Percentiles rank a stretch among this genome's conserved stretches.
Conservation (phyloP, 176 grass and related monocot species). For the Metroxylon sagu region DNA sequence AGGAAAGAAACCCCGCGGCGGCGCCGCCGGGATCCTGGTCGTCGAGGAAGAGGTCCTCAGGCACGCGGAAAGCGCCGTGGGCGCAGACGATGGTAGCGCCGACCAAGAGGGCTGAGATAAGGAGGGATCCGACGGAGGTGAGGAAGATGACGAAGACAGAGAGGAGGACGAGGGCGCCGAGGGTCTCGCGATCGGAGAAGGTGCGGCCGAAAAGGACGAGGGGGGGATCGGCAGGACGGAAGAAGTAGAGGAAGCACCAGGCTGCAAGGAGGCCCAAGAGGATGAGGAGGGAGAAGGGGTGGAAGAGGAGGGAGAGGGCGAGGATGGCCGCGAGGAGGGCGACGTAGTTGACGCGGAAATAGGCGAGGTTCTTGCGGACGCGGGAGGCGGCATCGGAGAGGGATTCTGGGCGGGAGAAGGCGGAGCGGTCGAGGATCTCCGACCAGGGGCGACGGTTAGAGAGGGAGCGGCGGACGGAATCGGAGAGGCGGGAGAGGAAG, state of each 20-base stretch:
- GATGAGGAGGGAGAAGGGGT: constrained; percentile 14
- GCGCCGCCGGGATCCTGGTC: background rate
- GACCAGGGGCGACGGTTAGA: constrained; percentile 12
- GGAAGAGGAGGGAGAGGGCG: constrained; percentile 3
- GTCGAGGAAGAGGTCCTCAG: constrained; percentile 9
- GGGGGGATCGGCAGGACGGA: constrained; percentile 8
- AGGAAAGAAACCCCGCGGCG: background rate
- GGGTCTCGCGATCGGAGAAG: constrained; percentile 15
- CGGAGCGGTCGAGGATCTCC: constrained; percentile 13
- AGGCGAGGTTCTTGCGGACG: constrained; percentile 16
- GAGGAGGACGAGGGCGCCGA: constrained; percentile 9
- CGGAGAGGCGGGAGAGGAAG: constrained; percentile 8
- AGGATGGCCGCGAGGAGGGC: constrained; percentile 8
- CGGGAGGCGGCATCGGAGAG: constrained; percentile 10
- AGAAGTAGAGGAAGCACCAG: constrained; percentile 12
- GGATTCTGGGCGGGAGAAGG: constrained; percentile 12
- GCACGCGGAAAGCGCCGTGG: constrained; percentile 4
- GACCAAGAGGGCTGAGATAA: constrained; percentile 8
- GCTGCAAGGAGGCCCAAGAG: constrained; percentile 6
- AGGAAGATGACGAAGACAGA: constrained; percentile 18
- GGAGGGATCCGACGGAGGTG: constrained; percentile 13
- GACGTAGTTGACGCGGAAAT: constrained; percentile 18
- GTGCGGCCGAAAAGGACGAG: constrained; percentile 14
- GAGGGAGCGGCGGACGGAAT: constrained; percentile 12
- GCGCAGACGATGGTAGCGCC: background rate